These are phyloP conservation scores for Mycena galopus DNA, from an alignment of 768 basidiomycete genomes.

Conservation along the genomic window DNA sequence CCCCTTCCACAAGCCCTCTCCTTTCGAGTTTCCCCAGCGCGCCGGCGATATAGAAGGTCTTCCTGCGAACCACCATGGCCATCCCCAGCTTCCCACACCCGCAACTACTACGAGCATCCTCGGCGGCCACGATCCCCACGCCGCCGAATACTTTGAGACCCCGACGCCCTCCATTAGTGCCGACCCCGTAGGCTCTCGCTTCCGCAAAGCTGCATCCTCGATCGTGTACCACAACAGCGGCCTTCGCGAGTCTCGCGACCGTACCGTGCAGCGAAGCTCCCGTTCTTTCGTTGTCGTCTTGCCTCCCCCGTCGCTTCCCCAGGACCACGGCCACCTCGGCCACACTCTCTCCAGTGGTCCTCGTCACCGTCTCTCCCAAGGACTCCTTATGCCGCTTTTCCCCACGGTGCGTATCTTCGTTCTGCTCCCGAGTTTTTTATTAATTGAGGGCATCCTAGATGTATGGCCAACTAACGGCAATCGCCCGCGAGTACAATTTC, in stretches of 20 bases:
- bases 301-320: constrained; percentile 70
- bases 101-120: constrained; percentile 24
- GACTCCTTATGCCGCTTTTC: constrained; percentile 80
- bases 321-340: constrained; percentile 71
- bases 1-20: constrained; percentile 59
- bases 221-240: constrained; percentile 68
- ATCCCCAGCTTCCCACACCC: constrained; percentile 30
- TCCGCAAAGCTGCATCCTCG: constrained; percentile 59
- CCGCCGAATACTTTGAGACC: constrained; percentile 34
- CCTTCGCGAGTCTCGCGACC: constrained; percentile 59
- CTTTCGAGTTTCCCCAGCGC: constrained; percentile 59
- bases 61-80: background rate
- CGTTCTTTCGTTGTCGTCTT: constrained; percentile 76
- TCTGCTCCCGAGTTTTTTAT: constrained; percentile 1
- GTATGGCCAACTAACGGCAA: constrained; percentile 80
- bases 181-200: constrained; percentile 49
- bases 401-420: constrained; percentile 65
- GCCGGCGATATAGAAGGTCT: background rate
- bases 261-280: constrained; percentile 52
- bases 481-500: constrained; percentile 86
- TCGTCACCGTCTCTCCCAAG: constrained; percentile 71
- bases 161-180: constrained; percentile 37
- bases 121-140: constrained; percentile 29
- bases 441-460: constrained; percentile 58
- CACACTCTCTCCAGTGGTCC: constrained; percentile 72